phyloP scores from a whole-genome alignment of 805 yeast species.

The Starmerella potacharoeniae region DNA sequence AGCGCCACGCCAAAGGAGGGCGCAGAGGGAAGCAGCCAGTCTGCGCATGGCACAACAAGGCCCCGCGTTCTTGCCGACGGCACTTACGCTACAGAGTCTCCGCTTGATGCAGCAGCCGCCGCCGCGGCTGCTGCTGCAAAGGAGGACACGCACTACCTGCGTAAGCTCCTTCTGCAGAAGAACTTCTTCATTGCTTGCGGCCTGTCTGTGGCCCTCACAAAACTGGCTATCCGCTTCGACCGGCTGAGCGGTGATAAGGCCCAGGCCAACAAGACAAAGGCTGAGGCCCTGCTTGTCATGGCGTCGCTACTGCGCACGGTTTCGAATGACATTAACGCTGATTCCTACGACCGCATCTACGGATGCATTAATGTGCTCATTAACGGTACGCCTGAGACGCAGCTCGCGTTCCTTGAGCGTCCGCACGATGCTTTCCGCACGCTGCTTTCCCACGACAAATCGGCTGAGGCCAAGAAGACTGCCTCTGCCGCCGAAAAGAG shows the following conservation, averaged over 20 bases:
- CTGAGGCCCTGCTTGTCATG: constrained; percentile 87
- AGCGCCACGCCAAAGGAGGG: constrained; percentile 22
- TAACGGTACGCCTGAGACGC: constrained; percentile 39
- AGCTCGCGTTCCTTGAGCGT: constrained; percentile 70
- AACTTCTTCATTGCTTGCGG: constrained; percentile 87
- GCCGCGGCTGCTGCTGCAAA: constrained; percentile 30
- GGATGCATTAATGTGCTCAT: constrained; percentile 73
- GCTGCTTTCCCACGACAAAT: constrained; percentile 45
- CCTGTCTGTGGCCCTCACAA: constrained; percentile 75
- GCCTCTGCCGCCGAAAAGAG: constrained; percentile 41
- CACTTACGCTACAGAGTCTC: constrained; percentile 92
- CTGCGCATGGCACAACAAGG: constrained; percentile 25
- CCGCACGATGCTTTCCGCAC: constrained; percentile 73
- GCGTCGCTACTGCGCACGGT: constrained; percentile 87
- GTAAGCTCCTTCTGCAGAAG: constrained; percentile 72
- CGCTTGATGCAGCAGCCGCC: constrained; percentile 42
- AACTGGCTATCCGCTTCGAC: constrained; percentile 65
- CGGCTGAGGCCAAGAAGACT: constrained; percentile 20
- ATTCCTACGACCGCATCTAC: constrained; percentile 86
- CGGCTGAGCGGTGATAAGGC: constrained; percentile 23
- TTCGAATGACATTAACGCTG: constrained; percentile 81
- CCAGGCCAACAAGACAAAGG: constrained; percentile 66
- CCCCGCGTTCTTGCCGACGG: constrained; percentile 97
- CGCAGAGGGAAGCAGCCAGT: constrained; percentile 21
- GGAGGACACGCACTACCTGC: constrained; percentile 49